Base-by-base conservation (phyloP, 805 yeast species). In the Myxozyma neglecta region DNA sequence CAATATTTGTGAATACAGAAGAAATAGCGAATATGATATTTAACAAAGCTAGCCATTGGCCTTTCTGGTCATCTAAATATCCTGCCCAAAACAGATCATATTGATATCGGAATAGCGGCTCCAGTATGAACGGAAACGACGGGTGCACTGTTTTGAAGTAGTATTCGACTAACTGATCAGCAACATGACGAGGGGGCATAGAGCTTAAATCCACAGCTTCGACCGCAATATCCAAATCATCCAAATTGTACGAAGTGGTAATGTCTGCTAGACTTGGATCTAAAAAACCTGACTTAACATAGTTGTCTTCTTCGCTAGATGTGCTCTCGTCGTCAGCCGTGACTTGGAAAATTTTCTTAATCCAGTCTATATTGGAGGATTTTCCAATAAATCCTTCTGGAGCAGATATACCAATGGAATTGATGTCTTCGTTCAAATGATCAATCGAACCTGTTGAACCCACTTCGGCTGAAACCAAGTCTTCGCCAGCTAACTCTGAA, bases 391-490 rank as follows among this genome's bases (percentile, higher is more conserved):
- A 61, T 13, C 61, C 64, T 49, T 56, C 64, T 6, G 64, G 61
- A 9, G 13, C 29, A 1, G 61, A 57, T 4, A 61, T 56, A 11
- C 64, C 61, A 18, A 61, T 53, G 8, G 61, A 53, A 44, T 57
- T 61, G 60, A 61, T 61, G 44, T 61, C 64, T 32, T 61, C 61
- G 50, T 61, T 56, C 24, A 61, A 51, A 52, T 61, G 61, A 43
- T 61, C 61, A 2, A 61, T 43, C 6, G 64, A 61, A 18, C 64
- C 61, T 4, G 61, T 61, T 20, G 64, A 61, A n/a, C 64, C 64
- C 3, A 53, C 64, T 43, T 61, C 64, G 3, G 64, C 64, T 5
- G 64, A 61, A 13, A 61, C 61, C 24, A 57, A 18, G 37, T 61
- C 64, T 49, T 61, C 64, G 40, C 64, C 64, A 13, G 53, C 18